A percentile compares a stretch with the other conserved stretches of the same genome.
These are phyloP conservation scores for Colletotrichum camelliae DNA, from an alignment of 2,329 filamentous ascomycete species.

Conservation along the genomic window DNA sequence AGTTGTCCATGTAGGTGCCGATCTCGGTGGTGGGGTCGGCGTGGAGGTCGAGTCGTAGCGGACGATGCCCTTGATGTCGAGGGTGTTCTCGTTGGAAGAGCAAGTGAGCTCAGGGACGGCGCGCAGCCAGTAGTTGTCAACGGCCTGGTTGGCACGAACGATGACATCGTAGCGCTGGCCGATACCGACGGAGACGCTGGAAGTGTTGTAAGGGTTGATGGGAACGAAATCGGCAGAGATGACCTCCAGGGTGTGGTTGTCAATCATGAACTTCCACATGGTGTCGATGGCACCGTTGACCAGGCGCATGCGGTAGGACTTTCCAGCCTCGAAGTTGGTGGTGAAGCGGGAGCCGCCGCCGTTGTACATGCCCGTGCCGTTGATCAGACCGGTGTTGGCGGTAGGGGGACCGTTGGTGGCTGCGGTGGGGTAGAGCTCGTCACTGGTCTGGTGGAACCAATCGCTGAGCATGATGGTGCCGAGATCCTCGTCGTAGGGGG, in stretches of 20 bases:
- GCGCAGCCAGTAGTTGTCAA: conserved; percentile 53
- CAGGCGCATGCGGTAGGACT: conserved; percentile 51
- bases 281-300: conserved; percentile 52
- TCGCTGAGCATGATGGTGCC: conserved; percentile 64
- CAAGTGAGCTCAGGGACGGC: conserved; percentile 47
- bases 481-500: conserved; percentile 67
- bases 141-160: conserved; percentile 42
- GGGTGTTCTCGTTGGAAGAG: conserved; percentile 39
- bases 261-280: conserved; percentile 55
- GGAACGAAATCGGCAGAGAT: conserved; percentile 64
- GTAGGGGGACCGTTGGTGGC: conserved; percentile 35
- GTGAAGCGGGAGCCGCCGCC: conserved; percentile 38
- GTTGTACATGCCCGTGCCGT: conserved; percentile 43
- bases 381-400: conserved; percentile 51
- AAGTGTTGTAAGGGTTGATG: conserved; percentile 57
- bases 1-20: conserved; percentile 30
- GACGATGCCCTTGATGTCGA: conserved; percentile 56
- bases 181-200: conserved; percentile 53
- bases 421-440: conserved; percentile 36
- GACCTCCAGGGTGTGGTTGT: conserved; percentile 62
- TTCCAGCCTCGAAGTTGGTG: conserved; percentile 44
- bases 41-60: conserved; percentile 38
- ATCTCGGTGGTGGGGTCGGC: conserved; percentile 28
- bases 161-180: conserved; percentile 54
- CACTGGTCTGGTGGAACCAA: conserved; percentile 56